Conservation (phyloP, 2,329 filamentous ascomycete genomes). For the Acrocalymma vagum region DNA sequence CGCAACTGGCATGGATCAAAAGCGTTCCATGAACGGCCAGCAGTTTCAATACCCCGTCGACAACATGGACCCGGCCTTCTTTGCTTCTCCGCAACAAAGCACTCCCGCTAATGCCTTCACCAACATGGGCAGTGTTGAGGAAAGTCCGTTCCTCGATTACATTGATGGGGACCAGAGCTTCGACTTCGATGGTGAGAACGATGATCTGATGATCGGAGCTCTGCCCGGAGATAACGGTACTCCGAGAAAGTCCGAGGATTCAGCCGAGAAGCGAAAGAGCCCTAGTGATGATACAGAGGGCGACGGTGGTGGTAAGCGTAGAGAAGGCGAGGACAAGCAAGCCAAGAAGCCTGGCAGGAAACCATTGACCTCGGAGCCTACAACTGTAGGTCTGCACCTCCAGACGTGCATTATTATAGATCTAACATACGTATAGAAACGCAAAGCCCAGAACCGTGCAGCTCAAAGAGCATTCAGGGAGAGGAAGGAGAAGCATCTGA, state of each 20-base stretch:
- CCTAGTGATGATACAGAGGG: constrained; percentile 70
- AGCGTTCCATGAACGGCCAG: constrained; percentile 26
- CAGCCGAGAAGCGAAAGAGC: constrained; percentile 71
- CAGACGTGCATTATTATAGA: constrained; percentile 10
- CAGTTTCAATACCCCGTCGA: constrained; percentile 44
- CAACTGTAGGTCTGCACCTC: constrained; percentile 74
- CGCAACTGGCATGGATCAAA: constrained; percentile 25
- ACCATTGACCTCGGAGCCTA: constrained; percentile 93
- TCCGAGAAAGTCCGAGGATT: constrained; percentile 57
- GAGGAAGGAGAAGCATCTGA: constrained; percentile 71
- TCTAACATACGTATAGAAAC: constrained; percentile 69
- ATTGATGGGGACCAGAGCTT: constrained; percentile 78
- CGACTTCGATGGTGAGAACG: constrained; percentile 73
- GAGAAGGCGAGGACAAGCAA: constrained; percentile 83
- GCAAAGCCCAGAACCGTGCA: constrained; percentile 79
- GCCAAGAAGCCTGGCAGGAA: constrained; percentile 97
- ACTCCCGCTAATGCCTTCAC: constrained; percentile 55
- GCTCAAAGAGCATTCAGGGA: constrained; percentile 70
- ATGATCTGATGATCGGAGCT: constrained; percentile 76
- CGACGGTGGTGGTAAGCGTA: constrained; percentile 76
- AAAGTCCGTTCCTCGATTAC: constrained; percentile 86
- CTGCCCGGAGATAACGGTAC: constrained; percentile 70
- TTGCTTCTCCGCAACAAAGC: constrained; percentile 48
- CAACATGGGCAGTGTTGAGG: constrained; percentile 61
- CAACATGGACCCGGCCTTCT: constrained; percentile 45